Percentiles rank a stretch among this genome's conserved stretches.
These are phyloP conservation scores for Salix arbutifolia DNA, from an alignment of 345 rosid species.

Conservation along the genomic window DNA sequence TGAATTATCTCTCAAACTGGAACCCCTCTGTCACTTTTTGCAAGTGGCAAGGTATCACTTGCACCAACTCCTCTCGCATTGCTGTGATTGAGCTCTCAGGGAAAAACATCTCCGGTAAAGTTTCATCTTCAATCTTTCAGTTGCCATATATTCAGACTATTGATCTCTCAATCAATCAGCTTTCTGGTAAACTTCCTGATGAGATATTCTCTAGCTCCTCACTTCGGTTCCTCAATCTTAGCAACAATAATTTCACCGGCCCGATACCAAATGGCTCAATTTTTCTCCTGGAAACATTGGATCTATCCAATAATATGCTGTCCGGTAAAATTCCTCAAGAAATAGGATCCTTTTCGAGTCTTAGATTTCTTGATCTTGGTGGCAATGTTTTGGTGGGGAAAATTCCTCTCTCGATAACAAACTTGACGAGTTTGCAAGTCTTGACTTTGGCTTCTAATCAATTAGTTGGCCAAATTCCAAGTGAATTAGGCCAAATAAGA, in stretches of 20 bases:
- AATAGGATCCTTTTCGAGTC: slow-evolving; percentile 49
- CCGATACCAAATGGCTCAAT: slow-evolving; percentile 34
- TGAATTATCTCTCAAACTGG: slow-evolving; percentile 63
- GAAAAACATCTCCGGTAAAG: slow-evolving; percentile 60
- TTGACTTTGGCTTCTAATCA: slow-evolving; percentile 82
- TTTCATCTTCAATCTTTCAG: slow-evolving; percentile 42
- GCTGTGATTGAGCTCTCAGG: slow-evolving; percentile 43
- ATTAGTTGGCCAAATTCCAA: slow-evolving; percentile 54
- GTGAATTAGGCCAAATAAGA: slow-evolving; percentile 43
- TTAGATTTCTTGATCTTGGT: slow-evolving; percentile 70
- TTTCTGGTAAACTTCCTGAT: slow-evolving; percentile 50
- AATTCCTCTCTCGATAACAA: slow-evolving; percentile 48
- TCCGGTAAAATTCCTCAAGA: slow-evolving; percentile 48
- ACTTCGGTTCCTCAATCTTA: slow-evolving; percentile 64
- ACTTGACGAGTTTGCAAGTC: slow-evolving; percentile 47
- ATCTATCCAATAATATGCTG: slow-evolving; percentile 80
- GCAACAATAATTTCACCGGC: slow-evolving; percentile 83
- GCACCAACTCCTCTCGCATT: slow-evolving; percentile 53
- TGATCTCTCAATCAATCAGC: slow-evolving; percentile 62
- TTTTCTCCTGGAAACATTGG: slow-evolving; percentile 48
- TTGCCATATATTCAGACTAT: slow-evolving; percentile 50
- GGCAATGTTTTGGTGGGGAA: slow-evolving; percentile 65
- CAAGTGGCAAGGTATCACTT: slow-evolving; percentile 68
- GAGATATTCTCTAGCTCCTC: slow-evolving; percentile 42
- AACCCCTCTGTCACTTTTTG: slow-evolving; percentile 48